phyloP scores from a whole-genome alignment of 179 eudicot species.

The Silene vulgaris region DNA sequence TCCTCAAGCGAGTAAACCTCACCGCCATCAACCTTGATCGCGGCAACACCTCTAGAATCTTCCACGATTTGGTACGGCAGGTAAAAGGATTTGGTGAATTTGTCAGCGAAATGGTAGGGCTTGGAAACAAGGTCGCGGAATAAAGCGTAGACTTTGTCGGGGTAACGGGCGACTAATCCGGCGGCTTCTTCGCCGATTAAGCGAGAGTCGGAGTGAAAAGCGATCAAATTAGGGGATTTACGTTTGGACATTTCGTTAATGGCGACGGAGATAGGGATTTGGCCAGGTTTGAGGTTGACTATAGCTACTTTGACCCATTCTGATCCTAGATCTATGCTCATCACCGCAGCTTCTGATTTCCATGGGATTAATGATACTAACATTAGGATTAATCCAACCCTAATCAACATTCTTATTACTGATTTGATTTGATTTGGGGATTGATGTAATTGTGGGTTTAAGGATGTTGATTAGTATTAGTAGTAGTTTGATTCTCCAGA shows the following conservation, averaged over 20 bases:
- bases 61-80: slow-evolving; percentile 52
- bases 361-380: slow-evolving; percentile 10
- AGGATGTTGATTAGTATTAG: too few species aligned
- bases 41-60: slow-evolving; percentile 51
- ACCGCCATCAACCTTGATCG: slow-evolving; percentile 54
- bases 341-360: slow-evolving; percentile 48
- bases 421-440: slow-evolving; percentile 25
- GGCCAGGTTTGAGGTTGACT: slow-evolving; percentile 47
- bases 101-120: slow-evolving; percentile 38
- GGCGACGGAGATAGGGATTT: slow-evolving; percentile 54
- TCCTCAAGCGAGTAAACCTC: slow-evolving; percentile 77
- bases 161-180: slow-evolving; percentile 69
- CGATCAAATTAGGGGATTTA: slow-evolving; percentile 68
- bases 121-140: slow-evolving; percentile 69
- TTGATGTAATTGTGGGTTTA: slow-evolving; percentile 31
- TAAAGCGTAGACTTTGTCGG: slow-evolving; percentile 49
- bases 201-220: slow-evolving; percentile 58
- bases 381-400: background rate
- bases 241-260: slow-evolving; percentile 31
- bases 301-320: slow-evolving; percentile 94
- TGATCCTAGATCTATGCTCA: slow-evolving; percentile 89
- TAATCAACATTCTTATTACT: background rate
- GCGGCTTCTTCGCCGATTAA: slow-evolving; percentile 86
- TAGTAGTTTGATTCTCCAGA: too few species aligned
- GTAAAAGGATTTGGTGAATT: slow-evolving; percentile 36